Evolutionary conservation across 768 basidiomycete genomes (phyloP).

Genomic region (Psilocybe cubensis): DNA sequence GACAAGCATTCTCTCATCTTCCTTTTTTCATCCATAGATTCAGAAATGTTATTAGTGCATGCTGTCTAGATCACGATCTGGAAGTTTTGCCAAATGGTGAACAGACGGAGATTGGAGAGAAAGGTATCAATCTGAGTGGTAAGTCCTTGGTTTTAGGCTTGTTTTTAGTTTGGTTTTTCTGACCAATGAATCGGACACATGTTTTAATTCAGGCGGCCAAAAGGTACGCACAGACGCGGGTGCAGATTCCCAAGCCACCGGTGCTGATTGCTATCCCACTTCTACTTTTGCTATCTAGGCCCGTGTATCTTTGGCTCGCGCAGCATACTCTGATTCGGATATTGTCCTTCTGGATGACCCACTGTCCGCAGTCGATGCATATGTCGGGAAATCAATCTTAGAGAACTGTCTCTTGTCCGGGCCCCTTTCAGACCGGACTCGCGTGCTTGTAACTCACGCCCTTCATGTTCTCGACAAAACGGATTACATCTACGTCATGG

Average conservation of each 20-base stretch:
- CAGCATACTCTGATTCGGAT: conserved; percentile 74
- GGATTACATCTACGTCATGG: conserved; percentile 70
- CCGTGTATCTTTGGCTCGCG: conserved; percentile 74
- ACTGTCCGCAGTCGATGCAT: conserved; percentile 80
- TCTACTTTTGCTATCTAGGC: conserved; percentile 44
- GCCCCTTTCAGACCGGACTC: conserved; percentile 54
- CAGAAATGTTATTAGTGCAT: conserved; percentile 60
- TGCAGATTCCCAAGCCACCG: background rate
- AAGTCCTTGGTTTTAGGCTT: conserved; percentile 17
- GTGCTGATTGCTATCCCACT: background rate
- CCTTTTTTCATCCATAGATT: conserved; percentile 40
- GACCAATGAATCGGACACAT: too few relatives aligned
- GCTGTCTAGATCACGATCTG: conserved; percentile 72
- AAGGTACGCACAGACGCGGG: conserved; percentile 26
- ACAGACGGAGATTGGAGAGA: conserved; percentile 75
- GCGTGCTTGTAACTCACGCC: conserved; percentile 66
- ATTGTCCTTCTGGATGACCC: conserved; percentile 85
- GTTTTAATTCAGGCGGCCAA: conserved; percentile 37
- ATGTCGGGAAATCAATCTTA: conserved; percentile 70
- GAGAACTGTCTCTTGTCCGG: conserved; percentile 64
- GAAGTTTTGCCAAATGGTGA: conserved; percentile 75
- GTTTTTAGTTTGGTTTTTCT: too few relatives aligned
- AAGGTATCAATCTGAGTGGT: conserved; percentile 73
- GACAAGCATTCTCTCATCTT: background rate
- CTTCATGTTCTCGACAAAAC: conserved; percentile 60